Base-by-base conservation (phyloP, 345 rosid genomes). In the Eucalyptus curtisii region DNA sequence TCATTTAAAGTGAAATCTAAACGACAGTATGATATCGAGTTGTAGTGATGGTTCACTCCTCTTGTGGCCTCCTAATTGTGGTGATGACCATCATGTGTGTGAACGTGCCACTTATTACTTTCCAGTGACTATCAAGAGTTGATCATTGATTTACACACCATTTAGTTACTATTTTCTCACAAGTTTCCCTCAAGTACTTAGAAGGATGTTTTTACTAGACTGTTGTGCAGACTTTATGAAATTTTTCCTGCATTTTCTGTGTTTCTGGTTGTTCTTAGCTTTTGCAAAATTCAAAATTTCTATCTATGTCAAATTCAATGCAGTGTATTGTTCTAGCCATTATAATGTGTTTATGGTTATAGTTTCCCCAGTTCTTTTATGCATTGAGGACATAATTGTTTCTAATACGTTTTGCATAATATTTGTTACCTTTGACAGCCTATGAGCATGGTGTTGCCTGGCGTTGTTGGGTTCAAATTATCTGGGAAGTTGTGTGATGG, bases 381-480 rank as follows among this genome's bases (percentile, higher is more conserved):
- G 42, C 15, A 20, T 76, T 76, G 82, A 37, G 82, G 82, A 76
- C 47, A 76, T 76, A 76, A 76, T 76, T 13, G 47, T 76, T 76
- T 37, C 45, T 71, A 37, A 37, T 37, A 37, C 5, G 27, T 37
- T 37, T 37, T 71, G 27, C 47, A 1, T 76, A 40, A 76, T 76
- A 37, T 76, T 37, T 22, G 14, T 37, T 76, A 27, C 53, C 49
- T 42, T 88, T 89, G 80, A 90, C 96, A 98, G 99, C 99, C 99
- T 59, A 97, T 98, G 99, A 98, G 99, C 94, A 97, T 98, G 99
- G 99, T 98, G 89, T 91, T 98, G 88, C 99, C 99, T 87, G 99
- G 99, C 88, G 99, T 98, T 89, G 99, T 97, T 93, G 99, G 99
- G 86, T 98, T 98, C 95, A 98, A 98, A 92, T 89, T 98, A 44